Percentiles rank a stretch among this genome's conserved stretches.
Evolutionary conservation across 176 grass and related monocot species (phyloP).

Genomic region (Cymbopogon citratus): DNA sequence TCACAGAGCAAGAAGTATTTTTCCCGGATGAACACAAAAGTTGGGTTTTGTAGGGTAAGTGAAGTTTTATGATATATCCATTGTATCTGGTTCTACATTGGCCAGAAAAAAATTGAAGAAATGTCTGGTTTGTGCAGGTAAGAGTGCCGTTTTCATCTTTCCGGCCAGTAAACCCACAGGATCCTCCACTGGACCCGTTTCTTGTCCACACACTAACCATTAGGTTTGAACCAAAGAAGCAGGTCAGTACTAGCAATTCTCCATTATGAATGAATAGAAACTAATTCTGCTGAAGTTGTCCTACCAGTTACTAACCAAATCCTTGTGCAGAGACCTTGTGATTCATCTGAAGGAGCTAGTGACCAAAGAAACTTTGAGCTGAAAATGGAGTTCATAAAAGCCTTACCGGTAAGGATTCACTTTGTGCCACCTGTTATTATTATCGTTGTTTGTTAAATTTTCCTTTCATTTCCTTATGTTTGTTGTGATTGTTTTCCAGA

Average conservation of each 20-base stretch:
- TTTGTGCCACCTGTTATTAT: background rate
- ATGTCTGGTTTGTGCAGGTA: slow-evolving; percentile 51
- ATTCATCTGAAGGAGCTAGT: slow-evolving; percentile 52
- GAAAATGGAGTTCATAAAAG: slow-evolving; percentile 93
- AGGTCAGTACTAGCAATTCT: slow-evolving; percentile 36
- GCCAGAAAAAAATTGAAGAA: background rate
- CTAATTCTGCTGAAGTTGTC: background rate
- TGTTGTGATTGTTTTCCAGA: slow-evolving; percentile 34
- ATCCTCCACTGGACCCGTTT: slow-evolving; percentile 90
- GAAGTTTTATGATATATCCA: slow-evolving; percentile 3
- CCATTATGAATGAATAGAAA: background rate
- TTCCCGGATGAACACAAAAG: slow-evolving; percentile 91
- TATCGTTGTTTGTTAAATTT: background rate
- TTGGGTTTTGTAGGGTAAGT: slow-evolving; percentile 95
- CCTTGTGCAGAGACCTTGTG: slow-evolving; percentile 65
- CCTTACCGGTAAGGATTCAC: slow-evolving; percentile 78
- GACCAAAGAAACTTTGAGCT: slow-evolving; percentile 93
- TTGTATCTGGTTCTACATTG: background rate
- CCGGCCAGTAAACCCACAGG: slow-evolving; percentile 73
- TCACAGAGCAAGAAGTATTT: slow-evolving; percentile 89
- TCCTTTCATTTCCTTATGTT: background rate
- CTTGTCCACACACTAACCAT: slow-evolving; percentile 98
- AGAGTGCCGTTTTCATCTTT: slow-evolving; percentile 95
- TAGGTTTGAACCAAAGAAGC: slow-evolving; percentile 90
- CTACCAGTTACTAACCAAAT: slow-evolving; percentile 2